A percentile compares a stretch with the other conserved stretches of the same genome.
Evolutionary conservation across 1,284 basidiomycete genomes (phyloP).

Genomic region (Puccinia coronata): DNA sequence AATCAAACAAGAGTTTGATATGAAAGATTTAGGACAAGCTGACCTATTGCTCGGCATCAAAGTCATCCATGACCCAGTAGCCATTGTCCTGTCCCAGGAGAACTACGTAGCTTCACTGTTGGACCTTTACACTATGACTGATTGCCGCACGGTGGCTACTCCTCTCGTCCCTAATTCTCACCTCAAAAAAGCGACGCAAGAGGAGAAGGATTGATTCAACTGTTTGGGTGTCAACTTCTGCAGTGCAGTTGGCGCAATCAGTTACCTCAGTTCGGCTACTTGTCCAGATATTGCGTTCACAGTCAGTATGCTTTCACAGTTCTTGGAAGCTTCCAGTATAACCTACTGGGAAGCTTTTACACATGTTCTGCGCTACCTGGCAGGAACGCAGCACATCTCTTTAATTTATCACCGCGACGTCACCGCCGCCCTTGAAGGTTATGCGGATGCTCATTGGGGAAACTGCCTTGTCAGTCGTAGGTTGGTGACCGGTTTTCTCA

Average conservation of each 20-base stretch:
- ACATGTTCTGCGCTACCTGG: slow-evolving; percentile 8
- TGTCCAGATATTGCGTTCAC: slow-evolving; percentile 2
- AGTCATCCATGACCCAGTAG: background rate
- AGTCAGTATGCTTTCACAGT: background rate
- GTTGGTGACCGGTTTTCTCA: background rate
- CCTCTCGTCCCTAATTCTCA: background rate
- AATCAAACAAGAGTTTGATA: background rate
- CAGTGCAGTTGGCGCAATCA: background rate
- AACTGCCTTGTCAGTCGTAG: background rate
- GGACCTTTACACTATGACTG: background rate
- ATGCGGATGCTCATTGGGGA: background rate
- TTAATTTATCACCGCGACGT: background rate
- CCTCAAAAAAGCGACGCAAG: background rate
- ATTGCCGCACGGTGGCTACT: background rate
- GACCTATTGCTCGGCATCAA: background rate
- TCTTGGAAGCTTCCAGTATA: background rate
- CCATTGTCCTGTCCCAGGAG: background rate
- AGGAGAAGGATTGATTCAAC: background rate
- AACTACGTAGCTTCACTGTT: background rate
- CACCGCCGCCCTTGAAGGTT: background rate
- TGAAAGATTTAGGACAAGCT: background rate
- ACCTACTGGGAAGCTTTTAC: slow-evolving; percentile 3
- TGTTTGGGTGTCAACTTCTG: background rate
- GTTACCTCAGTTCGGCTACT: background rate
- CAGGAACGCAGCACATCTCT: background rate